Conservation (phyloP, 352 stramenopile genomes). For the Pythium coloratum region DNA sequence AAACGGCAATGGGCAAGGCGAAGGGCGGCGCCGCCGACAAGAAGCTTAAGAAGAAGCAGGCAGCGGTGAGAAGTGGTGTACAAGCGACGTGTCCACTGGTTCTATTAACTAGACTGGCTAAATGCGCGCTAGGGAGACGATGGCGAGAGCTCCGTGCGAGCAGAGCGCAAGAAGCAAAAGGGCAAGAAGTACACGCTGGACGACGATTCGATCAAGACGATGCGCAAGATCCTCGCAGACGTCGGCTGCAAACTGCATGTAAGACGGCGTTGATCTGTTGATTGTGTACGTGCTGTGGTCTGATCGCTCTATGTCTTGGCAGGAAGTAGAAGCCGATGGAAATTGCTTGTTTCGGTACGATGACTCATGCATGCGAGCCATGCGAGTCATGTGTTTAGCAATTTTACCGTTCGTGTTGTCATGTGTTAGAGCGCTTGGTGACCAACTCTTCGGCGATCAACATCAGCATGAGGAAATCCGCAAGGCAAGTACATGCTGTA, state of each 20-base stretch:
- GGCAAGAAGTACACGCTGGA: conserved; percentile 25
- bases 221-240: conserved; percentile 53
- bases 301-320: background rate
- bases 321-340: conserved; percentile 79
- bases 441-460: conserved; percentile 79
- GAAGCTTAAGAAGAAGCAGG: conserved; percentile 27
- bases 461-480: conserved; percentile 64
- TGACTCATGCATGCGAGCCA: background rate
- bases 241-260: conserved; percentile 75
- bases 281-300: background rate
- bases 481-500: conserved; percentile 31
- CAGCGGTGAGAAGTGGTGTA: background rate
- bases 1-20: conserved; percentile 24
- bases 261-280: background rate
- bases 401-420: background rate
- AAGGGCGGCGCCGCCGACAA: conserved; percentile 18
- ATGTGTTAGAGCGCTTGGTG: conserved; percentile 49
- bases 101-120: no score
- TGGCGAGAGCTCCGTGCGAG: conserved; percentile 5
- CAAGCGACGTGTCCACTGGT: no score
- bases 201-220: conserved; percentile 51
- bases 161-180: conserved; percentile 42
- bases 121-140: background rate
- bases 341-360: conserved; percentile 83
- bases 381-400: no score